A percentile compares a stretch with the other conserved stretches of the same genome.
Conservation (phyloP, 176 grass and related monocot genomes). For the Leersia perrieri region DNA sequence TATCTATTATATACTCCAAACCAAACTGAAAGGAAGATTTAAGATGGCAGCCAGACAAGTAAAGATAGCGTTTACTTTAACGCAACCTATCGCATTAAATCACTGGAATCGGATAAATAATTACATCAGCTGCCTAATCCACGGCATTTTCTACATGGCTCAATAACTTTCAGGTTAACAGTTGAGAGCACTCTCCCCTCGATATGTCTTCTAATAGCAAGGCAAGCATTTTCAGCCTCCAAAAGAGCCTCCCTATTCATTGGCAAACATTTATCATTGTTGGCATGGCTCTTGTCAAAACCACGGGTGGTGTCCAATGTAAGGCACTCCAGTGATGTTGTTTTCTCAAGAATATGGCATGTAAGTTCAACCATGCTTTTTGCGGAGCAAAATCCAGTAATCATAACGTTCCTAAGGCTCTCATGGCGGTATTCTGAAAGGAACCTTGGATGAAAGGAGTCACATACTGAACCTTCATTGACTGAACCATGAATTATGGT, state of each 20-base stretch:
- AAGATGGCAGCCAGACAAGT: no score
- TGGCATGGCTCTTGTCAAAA: not conserved
- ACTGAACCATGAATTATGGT: not conserved
- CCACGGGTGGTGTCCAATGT: conserved; percentile 24
- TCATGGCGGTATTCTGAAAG: not conserved
- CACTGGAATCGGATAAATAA: no score
- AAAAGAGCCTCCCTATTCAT: not conserved
- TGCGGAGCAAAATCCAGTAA: not conserved
- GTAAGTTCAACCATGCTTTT: conserved; percentile 6
- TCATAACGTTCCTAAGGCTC: not conserved
- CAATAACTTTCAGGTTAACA: conserved; percentile 23
- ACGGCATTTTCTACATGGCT: conserved; percentile 6
- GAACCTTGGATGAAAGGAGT: not conserved
- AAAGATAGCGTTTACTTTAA: no score
- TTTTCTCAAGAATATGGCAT: conserved; percentile 1
- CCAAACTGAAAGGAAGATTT: no score
- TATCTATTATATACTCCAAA: no score
- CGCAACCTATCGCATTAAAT: no score
- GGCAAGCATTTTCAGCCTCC: conserved; percentile 4
- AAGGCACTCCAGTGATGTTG: not conserved
- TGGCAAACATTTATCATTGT: not conserved
- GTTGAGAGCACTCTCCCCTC: conserved; percentile 23
- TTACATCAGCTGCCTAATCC: no score
- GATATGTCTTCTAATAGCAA: not conserved
- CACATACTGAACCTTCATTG: not conserved